A percentile compares a stretch with the other conserved stretches of the same genome.
Evolutionary conservation across 306 rosid species (phyloP).

Genomic region (Prunus dulcis): DNA sequence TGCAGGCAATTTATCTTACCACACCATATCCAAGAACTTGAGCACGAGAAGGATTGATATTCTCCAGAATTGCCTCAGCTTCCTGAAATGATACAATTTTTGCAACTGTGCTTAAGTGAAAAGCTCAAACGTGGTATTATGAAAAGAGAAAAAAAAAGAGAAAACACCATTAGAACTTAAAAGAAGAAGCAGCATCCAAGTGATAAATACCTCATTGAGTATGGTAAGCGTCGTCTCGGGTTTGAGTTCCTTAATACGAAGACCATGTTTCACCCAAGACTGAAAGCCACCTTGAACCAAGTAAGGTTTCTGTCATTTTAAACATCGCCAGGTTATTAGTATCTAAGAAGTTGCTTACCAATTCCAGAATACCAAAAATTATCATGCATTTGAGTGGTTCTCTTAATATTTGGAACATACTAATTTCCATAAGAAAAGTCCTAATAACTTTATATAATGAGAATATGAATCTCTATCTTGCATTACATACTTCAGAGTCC

Average conservation of each 20-base stretch:
- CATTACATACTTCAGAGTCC: background rate
- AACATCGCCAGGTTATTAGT: slow-evolving; percentile 3
- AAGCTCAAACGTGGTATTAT: background rate
- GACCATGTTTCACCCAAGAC: slow-evolving; percentile 79
- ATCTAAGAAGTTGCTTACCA: background rate
- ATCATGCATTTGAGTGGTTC: background rate
- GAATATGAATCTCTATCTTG: background rate
- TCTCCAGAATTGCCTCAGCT: slow-evolving; percentile 91
- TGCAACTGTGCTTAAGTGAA: background rate
- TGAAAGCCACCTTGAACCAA: slow-evolving; percentile 87
- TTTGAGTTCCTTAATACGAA: slow-evolving; percentile 87
- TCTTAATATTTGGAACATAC: background rate
- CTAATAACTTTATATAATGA: background rate
- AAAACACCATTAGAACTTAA: background rate
- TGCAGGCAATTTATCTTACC: slow-evolving; percentile 52
- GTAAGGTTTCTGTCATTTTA: slow-evolving; percentile 67
- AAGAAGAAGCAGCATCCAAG: slow-evolving; percentile 7
- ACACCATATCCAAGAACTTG: slow-evolving; percentile 67
- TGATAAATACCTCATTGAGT: slow-evolving; percentile 67
- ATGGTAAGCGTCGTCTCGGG: slow-evolving; percentile 73
- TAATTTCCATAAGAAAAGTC: background rate
- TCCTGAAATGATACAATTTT: slow-evolving; percentile 56
- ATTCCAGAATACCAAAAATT: slow-evolving; percentile 2
- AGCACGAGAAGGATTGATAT: slow-evolving; percentile 60
- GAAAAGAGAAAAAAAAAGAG: background rate